Conservation (phyloP, 306 rosid species). For the Lupinus albus region DNA sequence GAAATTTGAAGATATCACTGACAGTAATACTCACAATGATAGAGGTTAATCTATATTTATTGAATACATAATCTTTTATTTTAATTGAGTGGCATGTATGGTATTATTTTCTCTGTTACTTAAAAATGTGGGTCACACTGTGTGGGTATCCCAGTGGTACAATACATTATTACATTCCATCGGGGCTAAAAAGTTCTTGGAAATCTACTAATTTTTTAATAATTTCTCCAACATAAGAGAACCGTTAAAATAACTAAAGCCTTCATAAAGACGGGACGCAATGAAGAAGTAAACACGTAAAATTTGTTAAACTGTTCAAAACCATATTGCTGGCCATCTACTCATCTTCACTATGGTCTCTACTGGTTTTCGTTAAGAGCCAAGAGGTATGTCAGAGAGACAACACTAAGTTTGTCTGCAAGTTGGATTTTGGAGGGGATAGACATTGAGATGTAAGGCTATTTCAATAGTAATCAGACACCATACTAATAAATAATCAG, state of each 20-base stretch:
- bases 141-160: no score
- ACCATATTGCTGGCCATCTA: constrained; percentile 31
- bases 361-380: constrained; percentile 17
- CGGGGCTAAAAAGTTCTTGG: not conserved
- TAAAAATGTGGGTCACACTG: no score
- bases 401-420: not conserved
- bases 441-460: no score
- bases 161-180: not conserved
- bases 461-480: no score
- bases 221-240: constrained; percentile 20
- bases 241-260: not conserved
- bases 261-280: constrained; percentile 22
- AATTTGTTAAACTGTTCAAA: constrained; percentile 27
- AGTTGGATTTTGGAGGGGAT: no score
- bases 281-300: constrained; percentile 23
- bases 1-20: not conserved
- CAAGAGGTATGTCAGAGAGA: constrained; percentile 17
- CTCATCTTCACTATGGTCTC: constrained; percentile 28
- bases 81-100: not conserved
- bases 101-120: not conserved
- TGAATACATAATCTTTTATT: no score
- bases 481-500: not conserved
- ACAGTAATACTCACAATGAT: not conserved
- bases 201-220: no score
- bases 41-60: not conserved